Conservation (phyloP, 2,329 filamentous ascomycete species). For the Raffaelea arxii region DNA sequence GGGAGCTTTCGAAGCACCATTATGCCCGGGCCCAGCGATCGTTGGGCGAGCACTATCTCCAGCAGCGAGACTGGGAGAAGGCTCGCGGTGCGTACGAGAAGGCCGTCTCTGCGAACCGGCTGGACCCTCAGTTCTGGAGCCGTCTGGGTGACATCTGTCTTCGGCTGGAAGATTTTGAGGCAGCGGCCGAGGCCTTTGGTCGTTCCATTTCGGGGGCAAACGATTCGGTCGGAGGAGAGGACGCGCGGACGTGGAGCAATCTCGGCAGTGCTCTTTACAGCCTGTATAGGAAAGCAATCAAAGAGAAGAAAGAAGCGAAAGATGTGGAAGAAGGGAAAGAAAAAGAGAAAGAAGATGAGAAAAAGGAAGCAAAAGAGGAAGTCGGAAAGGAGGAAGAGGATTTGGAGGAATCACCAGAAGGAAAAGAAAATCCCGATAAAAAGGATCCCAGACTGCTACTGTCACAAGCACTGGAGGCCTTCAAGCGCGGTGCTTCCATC, state of each 20-base stretch:
- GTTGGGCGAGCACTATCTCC: constrained; percentile 68
- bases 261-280: constrained; percentile 75
- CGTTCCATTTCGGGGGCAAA: constrained; percentile 60
- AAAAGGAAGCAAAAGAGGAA: constrained; percentile 10
- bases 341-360: constrained; percentile 13
- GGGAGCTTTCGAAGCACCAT: constrained; percentile 71
- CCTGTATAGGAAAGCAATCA: constrained; percentile 46
- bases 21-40: constrained; percentile 85
- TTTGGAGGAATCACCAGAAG: not conserved
- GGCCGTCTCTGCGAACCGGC: constrained; percentile 67
- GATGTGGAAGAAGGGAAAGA: too few species aligned
- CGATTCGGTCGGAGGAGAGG: constrained; percentile 63
- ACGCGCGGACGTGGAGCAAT: constrained; percentile 92
- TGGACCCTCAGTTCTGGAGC: constrained; percentile 81
- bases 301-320: constrained; percentile 21
- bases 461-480: constrained; percentile 68
- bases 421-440: constrained; percentile 7
- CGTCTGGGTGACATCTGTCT: constrained; percentile 82
- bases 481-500: constrained; percentile 76
- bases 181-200: constrained; percentile 74
- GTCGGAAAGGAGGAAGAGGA: not conserved
- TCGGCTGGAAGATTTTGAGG: constrained; percentile 64
- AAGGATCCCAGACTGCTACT: constrained; percentile 43
- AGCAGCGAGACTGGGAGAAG: constrained; percentile 52
- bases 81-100: constrained; percentile 71